phyloP scores from a whole-genome alignment of 2,329 filamentous ascomycete species.

The Cladosporium sp. region DNA sequence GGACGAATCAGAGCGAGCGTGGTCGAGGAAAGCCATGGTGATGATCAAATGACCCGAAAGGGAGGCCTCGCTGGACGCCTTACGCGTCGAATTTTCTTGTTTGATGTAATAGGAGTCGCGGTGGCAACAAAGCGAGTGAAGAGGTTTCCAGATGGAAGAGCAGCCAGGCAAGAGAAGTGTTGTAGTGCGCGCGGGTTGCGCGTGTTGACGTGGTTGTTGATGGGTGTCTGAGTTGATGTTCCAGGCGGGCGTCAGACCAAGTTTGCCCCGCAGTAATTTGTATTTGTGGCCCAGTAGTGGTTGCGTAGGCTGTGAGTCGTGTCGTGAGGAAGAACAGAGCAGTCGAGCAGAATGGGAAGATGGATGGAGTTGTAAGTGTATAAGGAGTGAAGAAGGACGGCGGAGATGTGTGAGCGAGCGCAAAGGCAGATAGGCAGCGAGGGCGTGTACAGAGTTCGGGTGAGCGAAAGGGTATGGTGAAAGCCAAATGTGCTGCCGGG shows the following conservation, averaged over 20 bases:
- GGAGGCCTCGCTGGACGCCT: constrained; percentile 10
- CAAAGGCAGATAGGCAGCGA: background rate
- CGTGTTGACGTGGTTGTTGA: constrained; percentile 20
- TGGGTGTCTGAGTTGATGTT: constrained; percentile 18
- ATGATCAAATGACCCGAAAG: background rate
- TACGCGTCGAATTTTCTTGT: background rate
- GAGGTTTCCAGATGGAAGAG: background rate
- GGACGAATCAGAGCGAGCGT: constrained; percentile 31
- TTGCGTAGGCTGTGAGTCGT: background rate
- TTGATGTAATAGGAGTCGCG: background rate
- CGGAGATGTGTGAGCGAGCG: background rate
- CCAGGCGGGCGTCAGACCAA: background rate
- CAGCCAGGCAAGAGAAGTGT: background rate
- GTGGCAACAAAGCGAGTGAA: background rate
- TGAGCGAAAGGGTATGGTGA: background rate
- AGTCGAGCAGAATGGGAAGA: background rate
- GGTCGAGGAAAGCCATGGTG: constrained; percentile 22
- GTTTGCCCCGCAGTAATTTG: constrained; percentile 12
- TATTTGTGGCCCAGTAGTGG: background rate
- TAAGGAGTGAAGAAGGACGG: background rate
- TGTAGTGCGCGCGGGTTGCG: background rate
- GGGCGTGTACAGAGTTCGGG: constrained; percentile 14
- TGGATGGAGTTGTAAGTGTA: background rate
- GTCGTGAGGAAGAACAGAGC: background rate
- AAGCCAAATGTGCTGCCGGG: constrained; percentile 6